phyloP scores from a whole-genome alignment of 345 rosid genomes.

The Sisymbrium altissimum region DNA sequence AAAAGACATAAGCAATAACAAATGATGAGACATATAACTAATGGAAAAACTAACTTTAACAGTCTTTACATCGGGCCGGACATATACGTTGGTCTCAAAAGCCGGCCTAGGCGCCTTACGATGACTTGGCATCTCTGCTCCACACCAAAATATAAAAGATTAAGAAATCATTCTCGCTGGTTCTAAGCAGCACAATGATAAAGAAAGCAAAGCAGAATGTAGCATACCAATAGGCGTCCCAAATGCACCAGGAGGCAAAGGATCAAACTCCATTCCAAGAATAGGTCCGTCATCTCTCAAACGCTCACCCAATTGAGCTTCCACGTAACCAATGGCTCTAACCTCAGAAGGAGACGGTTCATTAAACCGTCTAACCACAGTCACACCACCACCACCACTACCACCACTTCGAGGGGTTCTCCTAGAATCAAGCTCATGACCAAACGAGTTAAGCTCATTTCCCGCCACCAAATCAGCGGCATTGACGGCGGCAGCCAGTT shows the following conservation, averaged over 20 bases:
- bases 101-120: conserved; percentile 40
- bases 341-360: conserved; percentile 57
- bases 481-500: conserved; percentile 12
- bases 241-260: conserved; percentile 94
- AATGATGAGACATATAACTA: background rate
- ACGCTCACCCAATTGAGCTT: conserved; percentile 78
- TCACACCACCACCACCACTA: conserved; percentile 44
- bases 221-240: conserved; percentile 76
- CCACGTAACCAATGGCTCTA: conserved; percentile 66
- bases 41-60: conserved; percentile 46
- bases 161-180: background rate
- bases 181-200: background rate
- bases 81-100: conserved; percentile 57
- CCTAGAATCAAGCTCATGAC: conserved; percentile 41
- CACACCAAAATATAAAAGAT: conserved; percentile 18
- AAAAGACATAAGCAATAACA: background rate
- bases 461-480: conserved; percentile 38
- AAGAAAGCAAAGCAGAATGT: background rate
- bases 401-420: conserved; percentile 34
- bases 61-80: conserved; percentile 44
- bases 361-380: conserved; percentile 46
- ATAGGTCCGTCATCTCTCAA: conserved; percentile 81
- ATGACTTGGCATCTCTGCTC: conserved; percentile 46
- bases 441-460: conserved; percentile 30
- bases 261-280: conserved; percentile 95